Evolutionary conservation across 148 eudicot genomes (phyloP).

Genomic region (Camellia sinensis): DNA sequence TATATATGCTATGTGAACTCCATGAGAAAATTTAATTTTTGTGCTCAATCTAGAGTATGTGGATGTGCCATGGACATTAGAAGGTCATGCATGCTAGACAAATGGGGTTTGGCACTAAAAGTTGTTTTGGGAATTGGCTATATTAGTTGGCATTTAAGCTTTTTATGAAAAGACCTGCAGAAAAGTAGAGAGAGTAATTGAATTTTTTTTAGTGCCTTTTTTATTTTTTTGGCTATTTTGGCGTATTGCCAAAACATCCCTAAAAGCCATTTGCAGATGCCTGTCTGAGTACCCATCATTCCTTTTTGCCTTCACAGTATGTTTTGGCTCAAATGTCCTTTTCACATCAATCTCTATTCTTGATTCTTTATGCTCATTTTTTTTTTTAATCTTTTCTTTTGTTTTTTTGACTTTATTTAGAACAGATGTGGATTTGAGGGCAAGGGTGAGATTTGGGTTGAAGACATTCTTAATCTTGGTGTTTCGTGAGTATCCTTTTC

Average conservation of each 20-base stretch:
- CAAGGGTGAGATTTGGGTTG: slow-evolving; percentile 94
- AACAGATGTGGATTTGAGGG: slow-evolving; percentile 97
- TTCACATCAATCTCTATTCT: background rate
- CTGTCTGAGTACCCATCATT: background rate
- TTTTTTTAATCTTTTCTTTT: background rate
- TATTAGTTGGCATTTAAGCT: too few species aligned
- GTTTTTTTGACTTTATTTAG: slow-evolving; percentile 41
- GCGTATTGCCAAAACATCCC: too few species aligned
- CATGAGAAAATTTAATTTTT: background rate
- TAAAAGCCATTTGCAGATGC: background rate
- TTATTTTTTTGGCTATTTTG: too few species aligned
- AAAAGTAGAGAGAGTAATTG: too few species aligned
- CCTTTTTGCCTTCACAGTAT: background rate
- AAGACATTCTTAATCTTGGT: slow-evolving; percentile 89
- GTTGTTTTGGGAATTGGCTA: too few species aligned
- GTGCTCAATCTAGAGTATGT: background rate
- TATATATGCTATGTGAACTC: background rate
- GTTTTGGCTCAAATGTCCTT: slow-evolving; percentile 9
- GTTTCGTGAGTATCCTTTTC: slow-evolving; percentile 66
- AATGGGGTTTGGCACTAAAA: background rate
- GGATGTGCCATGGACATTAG: background rate
- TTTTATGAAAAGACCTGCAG: too few species aligned
- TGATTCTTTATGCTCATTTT: slow-evolving; percentile 1
- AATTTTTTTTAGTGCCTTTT: too few species aligned
- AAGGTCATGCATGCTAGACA: background rate